These are phyloP conservation scores for Phytophthora palmivora DNA, from an alignment of 352 stramenopile species.

Conservation along the genomic window DNA sequence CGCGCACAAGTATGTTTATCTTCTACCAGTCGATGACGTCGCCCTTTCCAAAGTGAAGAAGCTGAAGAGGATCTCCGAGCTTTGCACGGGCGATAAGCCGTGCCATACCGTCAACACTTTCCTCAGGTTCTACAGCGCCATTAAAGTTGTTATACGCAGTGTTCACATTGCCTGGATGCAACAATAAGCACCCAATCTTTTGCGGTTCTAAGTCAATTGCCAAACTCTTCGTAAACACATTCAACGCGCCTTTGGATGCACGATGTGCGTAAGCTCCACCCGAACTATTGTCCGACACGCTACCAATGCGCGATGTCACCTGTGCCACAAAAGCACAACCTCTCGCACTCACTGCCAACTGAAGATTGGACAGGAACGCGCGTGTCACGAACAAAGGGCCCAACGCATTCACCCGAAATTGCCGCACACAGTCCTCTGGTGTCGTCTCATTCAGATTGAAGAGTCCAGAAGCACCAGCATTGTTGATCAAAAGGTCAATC, in stretches of 20 bases:
- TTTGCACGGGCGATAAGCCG: slow-evolving; percentile 42
- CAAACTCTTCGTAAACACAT: slow-evolving; percentile 67
- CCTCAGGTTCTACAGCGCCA: slow-evolving; percentile 39
- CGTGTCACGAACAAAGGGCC: slow-evolving; percentile 68
- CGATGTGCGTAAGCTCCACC: slow-evolving; percentile 62
- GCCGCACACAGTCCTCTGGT: slow-evolving; percentile 45
- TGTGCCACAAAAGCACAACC: slow-evolving; percentile 50
- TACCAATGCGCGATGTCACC: slow-evolving; percentile 59
- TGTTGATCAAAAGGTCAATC: slow-evolving; percentile 73
- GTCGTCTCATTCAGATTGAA: slow-evolving; percentile 42
- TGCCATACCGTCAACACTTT: slow-evolving; percentile 49
- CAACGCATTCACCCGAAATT: slow-evolving; percentile 71
- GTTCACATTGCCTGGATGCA: slow-evolving; percentile 61
- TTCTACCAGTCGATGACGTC: slow-evolving; percentile 63
- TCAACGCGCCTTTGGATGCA: slow-evolving; percentile 73
- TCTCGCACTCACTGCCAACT: slow-evolving; percentile 28
- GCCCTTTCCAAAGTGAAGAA: slow-evolving; percentile 58
- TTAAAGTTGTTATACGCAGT: slow-evolving; percentile 50
- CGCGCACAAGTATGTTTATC: no score
- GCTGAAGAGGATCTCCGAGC: slow-evolving; percentile 43
- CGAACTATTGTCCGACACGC: slow-evolving; percentile 45
- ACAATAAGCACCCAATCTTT: slow-evolving; percentile 48
- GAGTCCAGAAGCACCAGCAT: slow-evolving; percentile 47
- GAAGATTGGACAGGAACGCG: no score
- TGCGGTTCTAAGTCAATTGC: slow-evolving; percentile 51